Base-by-base conservation (phyloP, 805 yeast genomes). In the Allodekkera sacchari region DNA sequence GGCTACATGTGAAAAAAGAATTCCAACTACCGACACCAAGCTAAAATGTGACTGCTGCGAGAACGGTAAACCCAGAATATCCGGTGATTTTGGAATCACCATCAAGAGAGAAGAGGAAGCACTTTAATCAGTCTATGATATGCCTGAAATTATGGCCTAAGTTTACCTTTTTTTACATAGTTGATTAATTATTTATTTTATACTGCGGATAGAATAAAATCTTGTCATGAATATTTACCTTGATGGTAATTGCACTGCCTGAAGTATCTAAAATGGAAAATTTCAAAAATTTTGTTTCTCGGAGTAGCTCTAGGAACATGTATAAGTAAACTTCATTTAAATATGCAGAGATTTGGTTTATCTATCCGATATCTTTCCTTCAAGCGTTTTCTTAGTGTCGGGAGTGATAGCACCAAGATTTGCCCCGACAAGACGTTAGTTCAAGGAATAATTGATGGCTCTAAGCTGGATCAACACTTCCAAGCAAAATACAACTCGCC, bases 1-100 rank as follows among this genome's bases (percentile, higher is more conserved):
- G 38, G 41, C 43, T 25, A 22, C 31, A 7, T 52, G 58, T 30
- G 33, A 37, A 25, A 35, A 37, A 20, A 35, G 26, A n/a, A 24
- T 23, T 15, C 25, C 7, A 8, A 18, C 7, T 13, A 25, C 8
- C 8, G 8, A 6, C 6, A 25, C 9, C 13, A 25, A 7, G 7
- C n/a, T 25, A 25, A 17, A 25, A 6, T 21, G 25, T 19, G 20
- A 16, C 18, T 29, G 32, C 27, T 29, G 32, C 11, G 21, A 16
- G n/a, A 22, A 26, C 15, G 14, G 20, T 13, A 12, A 14, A 7
- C 11, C 8, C 24, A 11, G 7, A n/a, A 17, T 18, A 28, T 8
- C 4, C 21, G 12, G 4, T 19, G 26, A 15, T 8, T 9, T 14
- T 7, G 28, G 18, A 14, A 15, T 25, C 13, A 11, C 16, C 7